Evolutionary conservation across 2,329 filamentous ascomycete species (phyloP).

Genomic region (Arthrinium phaeospermum): DNA sequence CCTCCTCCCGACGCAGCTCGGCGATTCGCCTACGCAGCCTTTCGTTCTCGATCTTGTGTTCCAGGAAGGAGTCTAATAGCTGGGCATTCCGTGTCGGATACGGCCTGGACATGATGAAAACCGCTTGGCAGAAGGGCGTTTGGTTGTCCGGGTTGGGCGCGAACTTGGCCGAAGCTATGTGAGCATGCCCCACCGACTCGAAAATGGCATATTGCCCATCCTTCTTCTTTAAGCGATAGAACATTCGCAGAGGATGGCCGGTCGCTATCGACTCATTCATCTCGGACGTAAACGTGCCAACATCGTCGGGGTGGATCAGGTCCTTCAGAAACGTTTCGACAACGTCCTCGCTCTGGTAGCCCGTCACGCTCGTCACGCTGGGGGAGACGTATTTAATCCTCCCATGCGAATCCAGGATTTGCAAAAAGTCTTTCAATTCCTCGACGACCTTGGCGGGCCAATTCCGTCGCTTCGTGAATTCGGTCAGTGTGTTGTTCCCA

Average conservation of each 20-base stretch:
- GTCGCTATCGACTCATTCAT: conserved; percentile 88
- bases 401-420: conserved; percentile 85
- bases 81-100: conserved; percentile 89
- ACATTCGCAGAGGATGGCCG: conserved; percentile 80
- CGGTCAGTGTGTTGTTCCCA: conserved; percentile 53
- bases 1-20: conserved; percentile 84
- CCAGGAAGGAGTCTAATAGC: conserved; percentile 88
- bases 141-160: conserved; percentile 68
- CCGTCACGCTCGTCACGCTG: conserved; percentile 75
- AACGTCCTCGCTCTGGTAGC: conserved; percentile 74
- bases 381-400: conserved; percentile 86
- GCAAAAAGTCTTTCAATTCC: conserved; percentile 85
- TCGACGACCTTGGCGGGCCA: conserved; percentile 91
- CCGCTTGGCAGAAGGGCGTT: conserved; percentile 79
- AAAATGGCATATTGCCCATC: conserved; percentile 80
- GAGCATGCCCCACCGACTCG: conserved; percentile 90
- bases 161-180: conserved; percentile 75
- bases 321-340: conserved; percentile 79
- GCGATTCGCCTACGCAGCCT: conserved; percentile 82
- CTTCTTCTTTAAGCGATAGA: conserved; percentile 80
- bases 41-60: conserved; percentile 97
- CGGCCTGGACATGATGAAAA: conserved; percentile 91
- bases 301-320: conserved; percentile 85
- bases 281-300: conserved; percentile 81
- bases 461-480: conserved; percentile 67